Evolutionary conservation across 2,329 filamentous ascomycete species (phyloP).

Genomic region (Fusarium sp.): DNA sequence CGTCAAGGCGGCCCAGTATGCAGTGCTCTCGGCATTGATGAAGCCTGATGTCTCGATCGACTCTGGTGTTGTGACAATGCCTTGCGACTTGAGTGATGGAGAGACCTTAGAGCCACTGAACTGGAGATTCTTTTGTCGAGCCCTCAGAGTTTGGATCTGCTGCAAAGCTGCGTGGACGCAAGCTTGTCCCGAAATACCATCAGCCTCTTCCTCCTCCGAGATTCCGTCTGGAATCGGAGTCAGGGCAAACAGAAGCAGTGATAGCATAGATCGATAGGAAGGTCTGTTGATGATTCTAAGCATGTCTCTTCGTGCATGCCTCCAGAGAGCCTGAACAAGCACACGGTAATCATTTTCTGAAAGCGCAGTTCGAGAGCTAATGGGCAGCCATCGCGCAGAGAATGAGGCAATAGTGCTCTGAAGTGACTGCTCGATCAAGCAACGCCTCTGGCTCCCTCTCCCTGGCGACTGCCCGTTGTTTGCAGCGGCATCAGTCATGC

Average conservation of each 20-base stretch:
- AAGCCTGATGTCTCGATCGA: slow-evolving; percentile 48
- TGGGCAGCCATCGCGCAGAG: slow-evolving; percentile 46
- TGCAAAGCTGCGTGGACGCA: slow-evolving; percentile 56
- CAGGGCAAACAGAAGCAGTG: slow-evolving; percentile 54
- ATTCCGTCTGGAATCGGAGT: slow-evolving; percentile 55
- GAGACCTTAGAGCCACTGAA: slow-evolving; percentile 56
- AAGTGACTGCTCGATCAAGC: slow-evolving; percentile 42
- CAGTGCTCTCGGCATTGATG: slow-evolving; percentile 52
- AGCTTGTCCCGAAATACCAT: slow-evolving; percentile 54
- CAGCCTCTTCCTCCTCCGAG: slow-evolving; percentile 54
- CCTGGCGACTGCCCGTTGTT: background rate
- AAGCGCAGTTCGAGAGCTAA: slow-evolving; percentile 19
- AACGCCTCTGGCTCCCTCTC: slow-evolving; percentile 34
- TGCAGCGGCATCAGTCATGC: slow-evolving; percentile 46
- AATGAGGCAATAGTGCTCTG: slow-evolving; percentile 45
- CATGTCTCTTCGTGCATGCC: slow-evolving; percentile 52
- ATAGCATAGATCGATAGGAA: slow-evolving; percentile 55
- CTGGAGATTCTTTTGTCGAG: slow-evolving; percentile 53
- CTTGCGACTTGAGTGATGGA: slow-evolving; percentile 34
- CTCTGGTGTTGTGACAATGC: slow-evolving; percentile 41
- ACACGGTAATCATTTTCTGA: slow-evolving; percentile 18
- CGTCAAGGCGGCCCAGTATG: slow-evolving; percentile 56
- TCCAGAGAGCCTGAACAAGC: slow-evolving; percentile 48
- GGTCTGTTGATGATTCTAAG: slow-evolving; percentile 55
- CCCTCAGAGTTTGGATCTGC: slow-evolving; percentile 54